Evolutionary conservation across 176 grass and related monocot genomes (phyloP).

Genomic region (Typha latifolia): DNA sequence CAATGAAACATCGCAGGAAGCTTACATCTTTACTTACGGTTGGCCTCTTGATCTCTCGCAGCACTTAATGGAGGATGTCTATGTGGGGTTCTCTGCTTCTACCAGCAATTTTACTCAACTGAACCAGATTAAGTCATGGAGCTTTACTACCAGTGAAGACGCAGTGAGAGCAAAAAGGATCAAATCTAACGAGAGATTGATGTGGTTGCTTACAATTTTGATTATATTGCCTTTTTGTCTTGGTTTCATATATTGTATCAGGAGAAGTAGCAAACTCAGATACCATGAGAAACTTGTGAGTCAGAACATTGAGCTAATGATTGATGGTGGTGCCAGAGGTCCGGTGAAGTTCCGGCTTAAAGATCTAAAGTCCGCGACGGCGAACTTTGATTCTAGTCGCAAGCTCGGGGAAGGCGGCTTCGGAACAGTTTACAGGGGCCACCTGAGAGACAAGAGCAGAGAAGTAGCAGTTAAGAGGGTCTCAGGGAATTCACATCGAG

Average conservation of each 20-base stretch:
- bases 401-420: conserved; percentile 38
- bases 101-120: conserved; percentile 8
- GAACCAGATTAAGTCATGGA: conserved; percentile 12
- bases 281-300: conserved; percentile 12
- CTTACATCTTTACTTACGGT: background rate
- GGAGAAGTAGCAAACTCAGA: conserved; percentile 6
- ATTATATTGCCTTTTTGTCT: too few species aligned
- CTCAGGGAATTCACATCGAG: conserved; percentile 12
- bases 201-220: too few species aligned
- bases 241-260: too few species aligned
- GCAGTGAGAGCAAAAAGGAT: background rate
- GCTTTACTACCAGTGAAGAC: background rate
- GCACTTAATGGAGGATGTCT: conserved; percentile 1
- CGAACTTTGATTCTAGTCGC: conserved; percentile 19
- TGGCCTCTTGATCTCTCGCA: background rate
- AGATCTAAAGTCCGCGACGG: conserved; percentile 28
- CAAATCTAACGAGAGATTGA: too few species aligned
- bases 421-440: conserved; percentile 40
- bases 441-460: conserved; percentile 10
- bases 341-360: conserved; percentile 28
- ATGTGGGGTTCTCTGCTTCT: conserved; percentile 8
- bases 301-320: conserved; percentile 26
- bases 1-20: background rate
- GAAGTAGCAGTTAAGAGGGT: conserved; percentile 44
- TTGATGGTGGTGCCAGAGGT: conserved; percentile 21